Evolutionary conservation across 495 filamentous ascomycete genomes (phyloP).

Genomic region (Penicillium bovifimosum): DNA sequence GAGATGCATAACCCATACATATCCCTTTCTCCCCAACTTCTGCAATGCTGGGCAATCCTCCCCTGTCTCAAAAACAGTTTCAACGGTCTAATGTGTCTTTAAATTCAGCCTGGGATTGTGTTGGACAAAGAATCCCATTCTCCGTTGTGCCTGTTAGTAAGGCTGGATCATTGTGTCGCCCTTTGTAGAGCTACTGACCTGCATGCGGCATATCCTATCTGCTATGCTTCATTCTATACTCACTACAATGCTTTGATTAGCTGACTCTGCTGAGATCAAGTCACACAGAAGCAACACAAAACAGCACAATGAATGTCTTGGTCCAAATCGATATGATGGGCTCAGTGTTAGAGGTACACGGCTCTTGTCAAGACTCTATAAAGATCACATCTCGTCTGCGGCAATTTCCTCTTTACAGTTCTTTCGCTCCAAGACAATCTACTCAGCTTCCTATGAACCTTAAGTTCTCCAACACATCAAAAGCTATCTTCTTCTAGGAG

Average conservation of each 20-base stretch:
- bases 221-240: not conserved
- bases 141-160: constrained; percentile 2
- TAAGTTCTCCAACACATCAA: not conserved
- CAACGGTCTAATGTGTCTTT: not conserved
- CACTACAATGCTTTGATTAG: not conserved
- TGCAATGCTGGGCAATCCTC: not conserved
- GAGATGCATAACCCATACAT: not conserved
- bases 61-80: not conserved
- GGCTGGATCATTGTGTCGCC: not conserved
- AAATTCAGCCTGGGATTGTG: constrained; percentile 1
- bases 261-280: not conserved
- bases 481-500: not conserved
- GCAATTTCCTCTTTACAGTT: not conserved
- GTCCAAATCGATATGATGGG: constrained; percentile 1
- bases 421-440: constrained; percentile 3
- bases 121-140: constrained; percentile 7
- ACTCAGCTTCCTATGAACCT: not conserved
- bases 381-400: not conserved
- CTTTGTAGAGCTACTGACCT: not conserved
- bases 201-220: not conserved
- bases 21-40: constrained; percentile 3
- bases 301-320: not conserved
- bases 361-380: not conserved
- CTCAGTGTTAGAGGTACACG: constrained; percentile 1
- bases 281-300: not conserved